These are phyloP conservation scores for Scheffersomyces amazonensis DNA, from an alignment of 805 yeast genomes.

Conservation along the genomic window DNA sequence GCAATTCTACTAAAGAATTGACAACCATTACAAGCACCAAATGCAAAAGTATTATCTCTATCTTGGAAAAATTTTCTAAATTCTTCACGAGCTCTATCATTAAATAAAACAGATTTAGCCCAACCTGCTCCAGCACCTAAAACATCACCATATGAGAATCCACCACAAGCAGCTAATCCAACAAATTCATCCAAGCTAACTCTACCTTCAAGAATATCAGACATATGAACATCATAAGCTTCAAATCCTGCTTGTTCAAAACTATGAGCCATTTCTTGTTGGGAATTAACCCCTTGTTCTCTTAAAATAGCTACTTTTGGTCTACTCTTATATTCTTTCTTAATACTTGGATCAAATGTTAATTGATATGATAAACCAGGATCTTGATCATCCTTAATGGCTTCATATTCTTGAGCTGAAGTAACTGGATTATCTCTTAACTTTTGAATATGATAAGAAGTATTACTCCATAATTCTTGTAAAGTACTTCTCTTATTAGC, in stretches of 20 bases:
- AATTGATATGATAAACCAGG: conserved; percentile 87
- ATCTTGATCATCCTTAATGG: conserved; percentile 74
- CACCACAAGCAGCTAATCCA: conserved; percentile 98
- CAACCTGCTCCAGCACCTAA: conserved; percentile 98
- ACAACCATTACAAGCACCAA: conserved; percentile 99
- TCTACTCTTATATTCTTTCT: conserved; percentile 30
- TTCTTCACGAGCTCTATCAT: conserved; percentile 70
- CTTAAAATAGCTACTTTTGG: conserved; percentile 96
- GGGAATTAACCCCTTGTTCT: conserved; percentile 98
- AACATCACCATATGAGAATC: conserved; percentile 98
- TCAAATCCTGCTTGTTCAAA: conserved; percentile 94
- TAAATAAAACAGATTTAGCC: conserved; percentile 94
- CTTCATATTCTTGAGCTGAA: conserved; percentile 80
- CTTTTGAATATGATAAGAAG: conserved; percentile 86
- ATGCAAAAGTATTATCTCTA: conserved; percentile 89
- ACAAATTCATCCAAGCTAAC: conserved; percentile 75
- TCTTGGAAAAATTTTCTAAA: conserved; percentile 79
- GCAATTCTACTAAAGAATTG: conserved; percentile 89
- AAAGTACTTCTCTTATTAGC: conserved; percentile 61
- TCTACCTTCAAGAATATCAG: conserved; percentile 76
- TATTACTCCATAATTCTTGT: conserved; percentile 82
- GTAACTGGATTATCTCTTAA: conserved; percentile 91
- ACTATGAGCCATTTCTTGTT: conserved; percentile 97
- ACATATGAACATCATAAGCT: conserved; percentile 94
- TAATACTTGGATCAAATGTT: conserved; percentile 53